These are phyloP conservation scores for Boletus reticuloceps DNA, from an alignment of 768 basidiomycete genomes.

Conservation along the genomic window DNA sequence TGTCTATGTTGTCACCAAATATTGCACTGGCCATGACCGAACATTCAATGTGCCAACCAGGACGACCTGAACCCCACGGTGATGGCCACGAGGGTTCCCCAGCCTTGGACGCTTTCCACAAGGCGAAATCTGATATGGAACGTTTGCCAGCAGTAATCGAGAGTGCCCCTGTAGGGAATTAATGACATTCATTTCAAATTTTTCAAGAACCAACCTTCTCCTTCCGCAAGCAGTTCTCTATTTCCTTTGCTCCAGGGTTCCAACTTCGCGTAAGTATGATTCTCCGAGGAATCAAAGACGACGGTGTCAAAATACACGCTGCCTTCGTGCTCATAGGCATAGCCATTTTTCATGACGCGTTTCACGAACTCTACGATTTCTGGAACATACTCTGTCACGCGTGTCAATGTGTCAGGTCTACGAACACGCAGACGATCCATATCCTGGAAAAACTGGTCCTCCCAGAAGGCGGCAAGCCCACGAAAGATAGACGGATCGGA, in stretches of 20 bases:
- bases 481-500: constrained; percentile 86
- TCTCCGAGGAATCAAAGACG: constrained; percentile 72
- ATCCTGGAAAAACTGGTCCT: constrained; percentile 84
- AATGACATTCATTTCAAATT: neutral
- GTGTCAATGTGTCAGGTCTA: constrained; percentile 86
- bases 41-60: constrained; percentile 99
- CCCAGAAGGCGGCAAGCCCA: constrained; percentile 83
- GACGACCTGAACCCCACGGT: constrained; percentile 89
- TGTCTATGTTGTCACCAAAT: constrained; percentile 69
- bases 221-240: constrained; percentile 82
- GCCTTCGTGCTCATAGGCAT: constrained; percentile 65
- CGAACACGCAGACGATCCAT: constrained; percentile 88
- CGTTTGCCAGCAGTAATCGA: constrained; percentile 60
- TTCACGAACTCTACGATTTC: constrained; percentile 91
- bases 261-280: constrained; percentile 88
- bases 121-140: constrained; percentile 89
- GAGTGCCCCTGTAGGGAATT: constrained; percentile 47
- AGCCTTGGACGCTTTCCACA: constrained; percentile 96
- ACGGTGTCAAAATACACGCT: constrained; percentile 91
- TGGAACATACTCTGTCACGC: constrained; percentile 96
- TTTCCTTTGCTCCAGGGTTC: constrained; percentile 98
- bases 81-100: constrained; percentile 97
- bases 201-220: constrained; percentile 63
- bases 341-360: constrained; percentile 82
- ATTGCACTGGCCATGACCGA: constrained; percentile 96